Base-by-base conservation (phyloP, 1,139 yeast species). In the Suhomyces choctaworum region DNA sequence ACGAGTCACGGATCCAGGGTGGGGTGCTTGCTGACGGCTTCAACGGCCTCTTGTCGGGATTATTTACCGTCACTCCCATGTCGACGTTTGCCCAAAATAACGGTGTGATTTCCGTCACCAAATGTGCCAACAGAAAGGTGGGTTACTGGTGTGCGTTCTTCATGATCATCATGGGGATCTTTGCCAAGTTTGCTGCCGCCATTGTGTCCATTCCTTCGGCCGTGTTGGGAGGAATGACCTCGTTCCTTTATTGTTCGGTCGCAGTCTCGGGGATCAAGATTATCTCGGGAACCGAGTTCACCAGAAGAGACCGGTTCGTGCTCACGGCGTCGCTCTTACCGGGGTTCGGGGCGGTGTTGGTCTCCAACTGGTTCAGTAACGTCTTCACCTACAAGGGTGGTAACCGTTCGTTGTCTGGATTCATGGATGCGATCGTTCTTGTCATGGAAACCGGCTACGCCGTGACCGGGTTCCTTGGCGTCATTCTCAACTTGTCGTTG, bases 71-170 rank as follows among this genome's bases (percentile, higher is more conserved):
- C 41, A 83, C 95, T 29, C 95, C 96, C 39, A 73, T 88, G 78
- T 80, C 92, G 11, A 82, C 92, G 0, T 88, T 88, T 66, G 96
- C 96, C 10, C 96, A 88, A 62, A 89, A 88, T 64, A 89, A 89
- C 58, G 96, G 96, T 66, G 95, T 88, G 42, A 87, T 89, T 47
- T 82, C 95, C 25, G 73, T 88, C 55, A 88, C 96, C 34, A 87
- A 86, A 56, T 87, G 95, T 65, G 96, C 96, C 37, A 81, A 83
- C 51, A 76, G 94, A 62, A 70, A 73, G 29, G 96, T 82, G 22
- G 97, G 96, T 29, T 84, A 83, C 65, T 87, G 94, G 85, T 81
- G 92, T 67, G 87, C 94, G 49, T 80, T 83, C 64, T 84, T 85
- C 66, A 66, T 89, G 52, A 56, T 88, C 34, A 56, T 89, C 40